phyloP scores from a whole-genome alignment of 1,139 yeast species.

The Taiozyma onychis region DNA sequence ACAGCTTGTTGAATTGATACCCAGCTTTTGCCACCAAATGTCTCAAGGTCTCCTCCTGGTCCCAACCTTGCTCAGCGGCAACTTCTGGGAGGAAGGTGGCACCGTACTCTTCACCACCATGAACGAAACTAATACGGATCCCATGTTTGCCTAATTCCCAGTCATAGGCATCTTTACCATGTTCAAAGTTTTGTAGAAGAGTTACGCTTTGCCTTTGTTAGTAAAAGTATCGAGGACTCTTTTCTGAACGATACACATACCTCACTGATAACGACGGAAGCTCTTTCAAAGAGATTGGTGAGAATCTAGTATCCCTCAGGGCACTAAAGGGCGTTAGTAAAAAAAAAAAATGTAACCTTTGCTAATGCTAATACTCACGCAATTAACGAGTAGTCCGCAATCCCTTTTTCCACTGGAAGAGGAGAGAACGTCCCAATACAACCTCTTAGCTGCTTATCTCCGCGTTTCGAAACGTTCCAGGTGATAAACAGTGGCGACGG shows the following conservation, averaged over 20 bases:
- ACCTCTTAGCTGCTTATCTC: slow-evolving; percentile 55
- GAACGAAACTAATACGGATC: slow-evolving; percentile 48
- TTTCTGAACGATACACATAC: slow-evolving; percentile 1
- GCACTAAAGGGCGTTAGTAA: slow-evolving; percentile 30
- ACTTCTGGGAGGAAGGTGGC: slow-evolving; percentile 92
- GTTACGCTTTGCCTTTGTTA: slow-evolving; percentile 47
- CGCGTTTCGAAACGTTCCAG: slow-evolving; percentile 51
- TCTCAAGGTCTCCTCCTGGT: slow-evolving; percentile 59
- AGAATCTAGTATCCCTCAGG: slow-evolving; percentile 70
- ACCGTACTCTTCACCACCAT: slow-evolving; percentile 34
- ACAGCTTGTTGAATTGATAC: slow-evolving; percentile 17
- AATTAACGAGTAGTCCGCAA: slow-evolving; percentile 54
- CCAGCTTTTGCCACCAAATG: slow-evolving; percentile 76
- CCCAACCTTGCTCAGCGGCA: slow-evolving; percentile 88
- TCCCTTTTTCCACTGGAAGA: slow-evolving; percentile 47
- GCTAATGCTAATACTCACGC: slow-evolving; percentile 33
- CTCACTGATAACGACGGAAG: slow-evolving; percentile 34
- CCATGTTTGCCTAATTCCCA: slow-evolving; percentile 90
- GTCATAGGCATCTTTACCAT: slow-evolving; percentile 45
- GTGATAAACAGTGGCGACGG: slow-evolving; percentile 74
- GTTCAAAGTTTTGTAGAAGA: slow-evolving; percentile 54
- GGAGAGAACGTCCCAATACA: slow-evolving; percentile 84
- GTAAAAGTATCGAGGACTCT: not conserved
- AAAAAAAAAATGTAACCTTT: no score
- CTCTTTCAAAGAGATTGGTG: slow-evolving; percentile 56